Base-by-base conservation (phyloP, 2,329 filamentous ascomycete species). In the Aspergillus texensis region DNA sequence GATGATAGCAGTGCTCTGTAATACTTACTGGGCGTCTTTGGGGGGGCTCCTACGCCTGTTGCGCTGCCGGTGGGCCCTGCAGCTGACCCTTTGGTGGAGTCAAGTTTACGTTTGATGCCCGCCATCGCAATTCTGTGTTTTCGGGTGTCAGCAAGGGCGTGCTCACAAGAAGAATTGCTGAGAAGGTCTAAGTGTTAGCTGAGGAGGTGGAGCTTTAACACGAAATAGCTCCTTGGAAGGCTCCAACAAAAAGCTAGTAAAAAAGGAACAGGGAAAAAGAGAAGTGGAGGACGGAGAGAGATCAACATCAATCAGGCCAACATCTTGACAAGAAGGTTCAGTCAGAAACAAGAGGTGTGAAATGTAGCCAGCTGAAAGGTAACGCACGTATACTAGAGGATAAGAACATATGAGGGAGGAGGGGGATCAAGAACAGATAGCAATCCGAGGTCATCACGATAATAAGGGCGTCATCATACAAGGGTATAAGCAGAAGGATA, bases 91-190 rank as follows among this genome's bases (percentile, higher is more conserved):
- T 68, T 68, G 58, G 71, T 59, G 50, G 72, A 69, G 57, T 72
- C 72, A 57, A 71, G 65, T 61, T 73, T 77, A 64, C 75, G 75
- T 67, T 74, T 77, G 65, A 72, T 71, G 64, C 76, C 77, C 66
- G 74, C 75, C 77, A 79, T 79, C 62, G 67, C 68, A 70, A 66
- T 67, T 65, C 69, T 70, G 67, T 71, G 60, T 54, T 58, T 53
- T 36, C 43, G 39, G 57, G 52, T 48, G 57, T 64, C 32, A 62
- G 64, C 60, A 30, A 46, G 36, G 16, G 19, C 21, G 24, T 46
- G 45, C 21, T 57, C 26, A 45, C 26, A 45, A 34, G 28, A 16
- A 12, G 4, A 11, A 16, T 24, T 54, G 28, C 21, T 48, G 46
- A 26, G 46, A 48, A 21, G 52, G 24, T 32, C 46, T 4, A 41